Base-by-base conservation (phyloP, 1,284 basidiomycete species). In the Vanrija sp. region DNA sequence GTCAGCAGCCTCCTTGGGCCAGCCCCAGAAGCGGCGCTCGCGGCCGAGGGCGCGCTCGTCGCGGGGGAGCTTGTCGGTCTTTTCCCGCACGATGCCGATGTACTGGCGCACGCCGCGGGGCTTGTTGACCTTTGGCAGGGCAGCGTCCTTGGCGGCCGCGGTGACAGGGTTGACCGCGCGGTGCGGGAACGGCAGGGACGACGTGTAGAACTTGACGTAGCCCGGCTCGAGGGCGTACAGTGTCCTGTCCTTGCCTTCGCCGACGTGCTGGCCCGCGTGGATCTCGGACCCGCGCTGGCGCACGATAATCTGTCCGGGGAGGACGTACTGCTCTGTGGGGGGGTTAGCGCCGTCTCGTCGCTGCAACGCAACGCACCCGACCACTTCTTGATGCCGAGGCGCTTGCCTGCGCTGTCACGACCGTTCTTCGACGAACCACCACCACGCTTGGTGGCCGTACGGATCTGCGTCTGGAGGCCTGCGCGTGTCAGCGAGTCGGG, bases 401-500 rank as follows among this genome's bases (percentile, higher is more conserved):
- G 85, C 78, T 91, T 88, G 65, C 93, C 93, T 34, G 90, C 86
- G 3, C 91, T 92, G 59, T 89, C 88, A 62, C 93, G 86, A 65
- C 92, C 87, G 73, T 96, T 96, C 73, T 87, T 85, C 5, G 92
- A 87, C 25, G 87, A 89, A 51, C 93, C 93, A 69, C 93, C 93
- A 52, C 91, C 92, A 51, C 90, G 86, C 78, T 97, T 97, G 52
- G 94, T 96, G 44, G 93, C 91, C 21, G 88, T 94, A 74, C 93
- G 86, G 53, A 94, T 80, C 55, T 92, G 84, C 5, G 62, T 54
- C 39, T 64, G 58, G 29, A 62, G 52, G 43, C 54, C 64, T 66
- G 61, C 1, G 23, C 5, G 51, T 63, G 28, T 28, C 7, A 28
- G 28, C 28, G 28, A 28, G 28, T 5, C 21, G 21, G 21, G 21